Percentiles rank a stretch among this genome's conserved stretches.
Conservation (phyloP, 2,329 filamentous ascomycete genomes). For the Epichloe sibirici region DNA sequence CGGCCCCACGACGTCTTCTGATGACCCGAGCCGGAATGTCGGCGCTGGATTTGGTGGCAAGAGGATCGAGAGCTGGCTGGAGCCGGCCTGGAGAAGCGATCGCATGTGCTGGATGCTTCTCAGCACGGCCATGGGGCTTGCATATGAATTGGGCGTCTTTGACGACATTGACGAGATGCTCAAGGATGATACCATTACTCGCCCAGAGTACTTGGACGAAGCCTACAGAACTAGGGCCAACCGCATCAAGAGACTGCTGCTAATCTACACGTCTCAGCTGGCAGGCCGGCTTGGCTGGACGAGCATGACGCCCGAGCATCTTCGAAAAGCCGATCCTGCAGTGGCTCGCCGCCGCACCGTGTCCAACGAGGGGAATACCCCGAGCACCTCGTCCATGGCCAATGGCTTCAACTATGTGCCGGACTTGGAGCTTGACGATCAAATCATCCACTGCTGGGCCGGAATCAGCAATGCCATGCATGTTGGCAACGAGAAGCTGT, state of each 20-base stretch:
- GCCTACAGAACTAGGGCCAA: slow-evolving; percentile 64
- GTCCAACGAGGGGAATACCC: slow-evolving; percentile 46
- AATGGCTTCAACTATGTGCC: slow-evolving; percentile 54
- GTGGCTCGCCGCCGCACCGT: slow-evolving; percentile 36
- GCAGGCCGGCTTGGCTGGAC: slow-evolving; percentile 85
- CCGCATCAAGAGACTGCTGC: slow-evolving; percentile 72
- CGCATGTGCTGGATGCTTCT: slow-evolving; percentile 98
- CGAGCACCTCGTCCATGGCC: slow-evolving; percentile 45
- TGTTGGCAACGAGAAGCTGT: slow-evolving; percentile 76
- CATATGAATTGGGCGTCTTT: slow-evolving; percentile 91
- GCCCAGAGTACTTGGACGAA: slow-evolving; percentile 61
- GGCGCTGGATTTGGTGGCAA: slow-evolving; percentile 61
- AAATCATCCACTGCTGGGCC: slow-evolving; percentile 80
- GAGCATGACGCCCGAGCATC: slow-evolving; percentile 72
- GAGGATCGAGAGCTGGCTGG: slow-evolving; percentile 88
- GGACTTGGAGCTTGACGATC: slow-evolving; percentile 53
- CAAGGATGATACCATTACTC: slow-evolving; percentile 43
- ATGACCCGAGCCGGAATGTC: slow-evolving; percentile 19
- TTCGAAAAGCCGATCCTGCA: slow-evolving; percentile 46
- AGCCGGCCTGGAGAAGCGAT: slow-evolving; percentile 88
- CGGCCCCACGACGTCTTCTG: slow-evolving; percentile 26
- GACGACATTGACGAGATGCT: slow-evolving; percentile 70
- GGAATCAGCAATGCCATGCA: slow-evolving; percentile 91
- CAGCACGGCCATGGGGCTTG: slow-evolving; percentile 78
- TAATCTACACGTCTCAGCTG: slow-evolving; percentile 90